Base-by-base conservation (phyloP, 2,329 filamentous ascomycete species). In the Tothia fuscella region DNA sequence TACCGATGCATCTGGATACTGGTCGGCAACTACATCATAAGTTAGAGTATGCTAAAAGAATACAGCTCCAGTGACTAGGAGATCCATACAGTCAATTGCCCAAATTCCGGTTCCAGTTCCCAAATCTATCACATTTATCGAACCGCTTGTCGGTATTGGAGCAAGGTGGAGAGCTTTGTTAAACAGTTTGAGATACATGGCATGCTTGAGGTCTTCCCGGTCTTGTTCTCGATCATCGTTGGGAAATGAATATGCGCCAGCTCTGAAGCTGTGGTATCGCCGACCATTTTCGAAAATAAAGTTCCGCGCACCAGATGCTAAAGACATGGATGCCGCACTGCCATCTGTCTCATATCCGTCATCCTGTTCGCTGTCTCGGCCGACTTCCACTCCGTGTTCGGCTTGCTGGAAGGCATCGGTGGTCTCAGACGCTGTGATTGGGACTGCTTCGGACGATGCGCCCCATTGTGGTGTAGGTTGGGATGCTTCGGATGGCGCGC, bases 151-250 rank as follows among this genome's bases (percentile, higher is more conserved):
- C 5, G 22, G 21, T 12, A 66, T 52, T 6, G 63, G 63, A 3
- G 63, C 58, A 4, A 63, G 48, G 42, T 56, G 60, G 4, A 67
- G 54, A 22, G 55, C 53, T 13, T 59, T 56, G 19, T 54, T 50
- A 16, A 62, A 53, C 1, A 63, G 48, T 16, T 33, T 41, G 21
- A 44, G 16, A 16, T 24, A 32, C 29, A 44, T 32, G 26, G 37
- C 37, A 16, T 44, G 42, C 13, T 44, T 33, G 9, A 43, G 24
- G 17, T 43, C 41, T 13, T 37, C 32, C 21, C 41, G 21, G 28
- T 43, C 41, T 26, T 36, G 32, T 28, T 43, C 41, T 6, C 22
- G 41, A 13, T 45, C 43, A 31, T 45, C 43, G 43, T 45, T 45
- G 16, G 43, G 43, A n/a, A 35, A 30, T 7, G 24, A 14, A 21